Evolutionary conservation across 495 filamentous ascomycete species (phyloP).

Genomic region (Neurospora terricola): DNA sequence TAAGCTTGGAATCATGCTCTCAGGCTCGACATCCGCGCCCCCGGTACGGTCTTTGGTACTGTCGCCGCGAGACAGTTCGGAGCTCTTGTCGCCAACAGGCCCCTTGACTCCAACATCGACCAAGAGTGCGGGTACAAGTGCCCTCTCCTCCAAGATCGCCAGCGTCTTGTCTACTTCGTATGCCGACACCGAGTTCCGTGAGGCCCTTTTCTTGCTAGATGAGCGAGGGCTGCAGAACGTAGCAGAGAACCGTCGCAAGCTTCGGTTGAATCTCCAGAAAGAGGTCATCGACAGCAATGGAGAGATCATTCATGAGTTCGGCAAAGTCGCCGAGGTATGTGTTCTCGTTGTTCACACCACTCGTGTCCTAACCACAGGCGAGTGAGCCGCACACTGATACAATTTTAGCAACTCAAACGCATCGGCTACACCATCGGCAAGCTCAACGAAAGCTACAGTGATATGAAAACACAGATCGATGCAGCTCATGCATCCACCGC

Average conservation of each 20-base stretch:
- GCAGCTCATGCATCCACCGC: slow-evolving; percentile 65
- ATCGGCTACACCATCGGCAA: slow-evolving; percentile 70
- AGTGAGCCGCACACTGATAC: background rate
- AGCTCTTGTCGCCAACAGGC: slow-evolving; percentile 8
- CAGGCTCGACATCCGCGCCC: background rate
- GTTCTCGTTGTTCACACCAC: background rate
- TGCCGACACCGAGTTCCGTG: slow-evolving; percentile 82
- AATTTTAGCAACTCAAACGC: slow-evolving; percentile 61
- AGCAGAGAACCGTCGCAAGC: slow-evolving; percentile 64
- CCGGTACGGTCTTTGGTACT: background rate
- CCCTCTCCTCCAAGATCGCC: slow-evolving; percentile 52
- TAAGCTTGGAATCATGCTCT: background rate
- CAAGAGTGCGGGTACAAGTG: slow-evolving; percentile 11
- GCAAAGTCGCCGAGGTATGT: slow-evolving; percentile 76
- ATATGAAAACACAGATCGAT: slow-evolving; percentile 68
- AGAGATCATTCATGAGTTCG: slow-evolving; percentile 82
- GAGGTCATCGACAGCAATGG: slow-evolving; percentile 92
- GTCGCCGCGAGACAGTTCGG: slow-evolving; percentile 1
- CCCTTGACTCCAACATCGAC: slow-evolving; percentile 4
- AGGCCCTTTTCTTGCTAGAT: slow-evolving; percentile 72
- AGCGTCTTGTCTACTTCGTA: slow-evolving; percentile 86
- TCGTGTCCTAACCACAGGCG: background rate
- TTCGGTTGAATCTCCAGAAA: slow-evolving; percentile 79
- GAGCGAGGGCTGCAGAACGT: slow-evolving; percentile 61
- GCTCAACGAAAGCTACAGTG: slow-evolving; percentile 71